Percentiles rank a stretch among this genome's conserved stretches.
These are phyloP conservation scores for Cladosporium sp. DNA, from an alignment of 2,329 filamentous ascomycete genomes.

Conservation along the genomic window DNA sequence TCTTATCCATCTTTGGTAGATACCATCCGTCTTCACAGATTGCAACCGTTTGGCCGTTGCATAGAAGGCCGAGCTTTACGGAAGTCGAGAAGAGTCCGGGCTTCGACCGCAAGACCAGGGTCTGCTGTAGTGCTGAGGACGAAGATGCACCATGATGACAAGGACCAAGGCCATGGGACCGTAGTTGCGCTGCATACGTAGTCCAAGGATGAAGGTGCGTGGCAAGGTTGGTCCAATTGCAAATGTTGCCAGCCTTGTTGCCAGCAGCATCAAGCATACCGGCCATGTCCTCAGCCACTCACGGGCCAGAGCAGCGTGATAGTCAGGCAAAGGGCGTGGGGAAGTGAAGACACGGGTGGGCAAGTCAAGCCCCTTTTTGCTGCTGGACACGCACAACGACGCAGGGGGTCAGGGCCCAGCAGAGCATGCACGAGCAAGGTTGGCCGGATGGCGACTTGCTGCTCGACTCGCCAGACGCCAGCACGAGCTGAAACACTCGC, in stretches of 20 bases:
- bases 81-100: not conserved
- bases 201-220: not conserved
- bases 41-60: not conserved
- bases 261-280: not conserved
- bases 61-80: not conserved
- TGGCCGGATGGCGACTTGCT: not conserved
- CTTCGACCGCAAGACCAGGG: not conserved
- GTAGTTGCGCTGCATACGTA: not conserved
- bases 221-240: not conserved
- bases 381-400: not conserved
- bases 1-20: not conserved
- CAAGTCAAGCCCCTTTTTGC: not conserved
- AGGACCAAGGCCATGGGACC: not conserved
- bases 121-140: too few species aligned
- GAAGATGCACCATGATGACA: too few species aligned
- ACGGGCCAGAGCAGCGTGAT: not conserved
- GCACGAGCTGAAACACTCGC: not conserved
- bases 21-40: not conserved
- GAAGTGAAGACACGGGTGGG: constrained; percentile 1
- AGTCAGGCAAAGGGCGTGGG: not conserved
- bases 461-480: not conserved
- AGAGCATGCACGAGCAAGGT: not conserved
- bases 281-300: not conserved
- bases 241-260: not conserved
- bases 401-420: not conserved